Base-by-base conservation (phyloP, 257 asterid species). In the Anisodus tanguticus region DNA sequence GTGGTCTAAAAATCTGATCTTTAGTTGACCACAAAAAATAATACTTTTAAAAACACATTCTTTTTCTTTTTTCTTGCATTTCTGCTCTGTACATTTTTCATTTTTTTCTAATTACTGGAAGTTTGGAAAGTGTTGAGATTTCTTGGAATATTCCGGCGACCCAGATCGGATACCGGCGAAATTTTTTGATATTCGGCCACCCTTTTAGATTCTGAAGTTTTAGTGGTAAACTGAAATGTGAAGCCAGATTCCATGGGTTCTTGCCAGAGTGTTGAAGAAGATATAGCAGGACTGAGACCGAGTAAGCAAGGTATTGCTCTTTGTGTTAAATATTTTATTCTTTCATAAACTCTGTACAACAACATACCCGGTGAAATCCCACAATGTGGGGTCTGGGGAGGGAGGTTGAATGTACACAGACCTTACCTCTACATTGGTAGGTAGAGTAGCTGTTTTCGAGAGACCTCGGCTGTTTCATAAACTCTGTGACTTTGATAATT, bases 231-330 rank as follows among this genome's bases (percentile, higher is more conserved):
- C 22, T 13, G 72, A 31, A 66, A 66, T 26, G 57, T 67, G 54
- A 70, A 41, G 79, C 9, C 16, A 16, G 55, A 17, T 43, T 70
- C 15, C 54, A 70, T 70, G 79, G 79, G 79, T 70, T 70, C 79
- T 70, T 70, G 79, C 55, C 54, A 39, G 35, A 70, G 79, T 70
- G 7, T 70, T 41, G 79, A 70, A 70, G 79, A 16, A 70, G 55
- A 47, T 6, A 41, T 3, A 70, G 12, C 55, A 70, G 79, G 31
- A 17, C 55, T 41, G 8, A 70, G 79, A 16, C 35, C 31, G 31
- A 70, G 8, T 41, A 41, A 70, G 35, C 5, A 49, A 41, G 35
- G 79, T 70, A 70, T 41, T 41, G 22, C 6, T 12, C 35, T 67
- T 15, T 57, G 35, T 31, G 35, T 31, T 31, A 1, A 31, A 31